These are phyloP conservation scores for Pseudopyrenochaeta lycopersici DNA, from an alignment of 2,329 filamentous ascomycete species.

Conservation along the genomic window DNA sequence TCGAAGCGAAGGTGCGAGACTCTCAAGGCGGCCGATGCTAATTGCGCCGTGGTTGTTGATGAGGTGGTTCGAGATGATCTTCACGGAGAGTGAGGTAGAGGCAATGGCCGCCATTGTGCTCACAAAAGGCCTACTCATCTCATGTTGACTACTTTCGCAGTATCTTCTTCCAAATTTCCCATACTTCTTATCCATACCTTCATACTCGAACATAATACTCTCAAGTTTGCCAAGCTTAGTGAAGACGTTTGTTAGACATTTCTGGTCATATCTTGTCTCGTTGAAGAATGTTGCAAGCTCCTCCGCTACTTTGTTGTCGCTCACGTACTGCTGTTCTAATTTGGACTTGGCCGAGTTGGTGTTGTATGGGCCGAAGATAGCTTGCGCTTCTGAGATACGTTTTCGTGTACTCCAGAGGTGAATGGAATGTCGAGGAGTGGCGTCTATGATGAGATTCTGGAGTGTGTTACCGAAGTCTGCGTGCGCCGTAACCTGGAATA, in stretches of 20 bases:
- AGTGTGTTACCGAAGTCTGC: conserved; percentile 23
- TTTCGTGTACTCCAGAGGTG: conserved; percentile 29
- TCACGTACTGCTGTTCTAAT: conserved; percentile 6
- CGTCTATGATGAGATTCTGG: conserved; percentile 33
- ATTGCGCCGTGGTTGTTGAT: conserved; percentile 21
- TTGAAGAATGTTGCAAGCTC: conserved; percentile 29
- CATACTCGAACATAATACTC: conserved; percentile 16
- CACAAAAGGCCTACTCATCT: conserved; percentile 41
- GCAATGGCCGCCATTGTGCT: conserved; percentile 31
- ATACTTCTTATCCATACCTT: conserved; percentile 22
- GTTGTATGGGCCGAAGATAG: conserved; percentile 3
- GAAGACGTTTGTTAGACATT: conserved; percentile 27
- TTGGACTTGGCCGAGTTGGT: neutral
- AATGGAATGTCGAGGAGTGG: conserved; percentile 35
- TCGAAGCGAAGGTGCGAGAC: conserved; percentile 19
- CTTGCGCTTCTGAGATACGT: conserved; percentile 10
- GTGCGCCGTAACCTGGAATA: conserved; percentile 26
- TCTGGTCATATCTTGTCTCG: conserved; percentile 35
- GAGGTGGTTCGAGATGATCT: conserved; percentile 9
- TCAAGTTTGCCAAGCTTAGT: conserved; percentile 9
- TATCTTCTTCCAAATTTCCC: conserved; percentile 25
- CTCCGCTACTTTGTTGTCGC: conserved; percentile 13
- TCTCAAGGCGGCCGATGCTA: conserved; percentile 30
- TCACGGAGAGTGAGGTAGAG: conserved; percentile 14
- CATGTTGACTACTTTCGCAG: conserved; percentile 33